Percentiles rank a stretch among this genome's conserved stretches.
Evolutionary conservation across 2,329 filamentous ascomycete species (phyloP).

Genomic region (Ascochyta fabae): DNA sequence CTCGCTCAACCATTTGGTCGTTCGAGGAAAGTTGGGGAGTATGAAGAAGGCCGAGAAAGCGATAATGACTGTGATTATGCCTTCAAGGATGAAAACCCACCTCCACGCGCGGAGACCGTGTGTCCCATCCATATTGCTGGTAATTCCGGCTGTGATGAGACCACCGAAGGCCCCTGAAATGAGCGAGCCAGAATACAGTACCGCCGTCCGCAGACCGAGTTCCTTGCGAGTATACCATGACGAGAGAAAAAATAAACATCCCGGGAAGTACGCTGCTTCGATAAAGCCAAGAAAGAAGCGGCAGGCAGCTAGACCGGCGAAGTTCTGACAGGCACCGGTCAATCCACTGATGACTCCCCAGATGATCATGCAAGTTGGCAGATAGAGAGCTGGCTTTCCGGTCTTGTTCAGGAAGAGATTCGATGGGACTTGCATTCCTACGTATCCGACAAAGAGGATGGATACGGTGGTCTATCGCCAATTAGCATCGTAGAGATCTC

Average conservation of each 20-base stretch:
- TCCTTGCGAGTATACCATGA: constrained; percentile 75
- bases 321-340: constrained; percentile 52
- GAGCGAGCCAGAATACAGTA: constrained; percentile 71
- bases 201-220: constrained; percentile 67
- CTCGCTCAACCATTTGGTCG: constrained; percentile 48
- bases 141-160: constrained; percentile 64
- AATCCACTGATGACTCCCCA: constrained; percentile 51
- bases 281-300: constrained; percentile 62
- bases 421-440: constrained; percentile 47
- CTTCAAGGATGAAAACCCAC: constrained; percentile 75
- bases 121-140: constrained; percentile 65
- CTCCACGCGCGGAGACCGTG: constrained; percentile 67
- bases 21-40: constrained; percentile 71
- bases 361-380: constrained; percentile 49
- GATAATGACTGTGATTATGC: constrained; percentile 67
- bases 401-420: constrained; percentile 55
- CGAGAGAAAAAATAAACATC: constrained; percentile 67
- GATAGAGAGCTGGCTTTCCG: constrained; percentile 47
- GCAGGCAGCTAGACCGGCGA: constrained; percentile 54
- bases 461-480: constrained; percentile 30
- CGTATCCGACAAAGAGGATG: constrained; percentile 66
- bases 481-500: neutral
- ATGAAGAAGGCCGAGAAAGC: constrained; percentile 65
- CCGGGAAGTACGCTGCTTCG: constrained; percentile 61
- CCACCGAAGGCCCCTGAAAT: constrained; percentile 76